Base-by-base conservation (phyloP, 2,329 filamentous ascomycete species). In the Aspergillus neotritici region DNA sequence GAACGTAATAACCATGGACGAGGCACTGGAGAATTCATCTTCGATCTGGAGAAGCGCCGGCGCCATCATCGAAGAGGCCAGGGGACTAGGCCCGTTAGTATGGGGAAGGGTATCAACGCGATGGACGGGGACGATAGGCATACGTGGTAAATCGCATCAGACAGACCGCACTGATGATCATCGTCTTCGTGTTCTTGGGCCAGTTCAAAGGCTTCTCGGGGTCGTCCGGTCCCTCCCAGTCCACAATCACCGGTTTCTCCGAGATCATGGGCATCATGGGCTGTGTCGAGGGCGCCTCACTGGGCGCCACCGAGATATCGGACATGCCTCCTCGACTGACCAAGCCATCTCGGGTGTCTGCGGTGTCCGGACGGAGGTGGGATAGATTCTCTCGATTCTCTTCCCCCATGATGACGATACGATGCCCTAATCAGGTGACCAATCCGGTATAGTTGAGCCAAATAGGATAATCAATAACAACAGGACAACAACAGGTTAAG, bases 141-240 rank as follows among this genome's bases (percentile, higher is more conserved):
- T 3, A 49, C 46, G 37, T 25, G 21, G 21, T 25, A 25, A 25
- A 25, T 25, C 21, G 21, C 21, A 25, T 25, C 21, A 25, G 21
- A 25, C 57, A 62, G 29, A 64, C 54, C 2, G 63, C 47, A 2
- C 34, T 50, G 2, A 64, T 46, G n/a, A 61, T 36, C 1, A 37
- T 41, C 55, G 54, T 62, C 48, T 64, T 63, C 12, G 51, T 50
- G 6, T 25, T 28, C 1, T 40, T 1, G 2, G 51, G 7, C 37
- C 62, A 82, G 60, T 83, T 82, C 52, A 79, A 68, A 1, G 79
- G 79, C 62, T 78, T 77, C 3, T 65, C 63, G 0, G 77, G 77
- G 55, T 83, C 79, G 41, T 76, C 70, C 54, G 78, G 75, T 31
- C 69, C 60, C 3, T 82, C 78, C 79, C 79, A 82, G 29, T 77